Evolutionary conservation across 768 basidiomycete genomes (phyloP), one percentile per base, ranked within the genome.

Genomic region (Pulveroboletus sp.): DNA sequence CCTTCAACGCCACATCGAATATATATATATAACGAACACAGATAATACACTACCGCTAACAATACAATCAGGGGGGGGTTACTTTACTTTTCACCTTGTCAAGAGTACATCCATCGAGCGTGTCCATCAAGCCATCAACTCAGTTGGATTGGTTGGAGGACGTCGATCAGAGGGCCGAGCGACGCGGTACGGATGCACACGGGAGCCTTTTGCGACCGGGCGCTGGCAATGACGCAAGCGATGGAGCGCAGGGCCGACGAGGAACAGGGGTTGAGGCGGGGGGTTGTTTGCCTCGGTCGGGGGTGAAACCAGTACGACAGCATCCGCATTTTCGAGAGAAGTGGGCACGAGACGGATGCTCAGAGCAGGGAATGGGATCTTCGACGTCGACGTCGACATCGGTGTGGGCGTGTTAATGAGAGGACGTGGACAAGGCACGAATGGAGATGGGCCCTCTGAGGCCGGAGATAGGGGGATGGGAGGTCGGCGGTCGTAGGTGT

Each of bases 131-230:
- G 46, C 27, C 15, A 21, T 21, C 21, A 21, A 21, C 21, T 21
- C 21, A 21, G 21, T 26, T 47, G 21, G 48, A 32, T 12, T 41
- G 15, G 47, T 26, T n/a, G 46, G 43, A 3, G 55, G 39, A 12
- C 52, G 51, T 26, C 46, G 56, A 39, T 60, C 53, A 10, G 49
- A 35, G 18, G 55, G 44, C 26, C 58, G 65, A n/a, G 69, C 63
- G 31, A 81, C 67, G 54, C 76, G 76, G 62, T 83, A 86, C 3
- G 83, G 82, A 52, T 80, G 77, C 8, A 85, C 55, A 18, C 78
- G 72, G 8, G 76, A 71, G 33, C 78, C 77, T 52, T 73, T 73
- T 12, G 71, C 67, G 26, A 80, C 52, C 15, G 64, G 72, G 8
- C 68, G 62, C 31, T 69, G 64, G 1, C 73, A 69, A 10, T 73